Evolutionary conservation across 495 filamentous ascomycete species (phyloP).

Genomic region (Oleoguttula mirabilis): DNA sequence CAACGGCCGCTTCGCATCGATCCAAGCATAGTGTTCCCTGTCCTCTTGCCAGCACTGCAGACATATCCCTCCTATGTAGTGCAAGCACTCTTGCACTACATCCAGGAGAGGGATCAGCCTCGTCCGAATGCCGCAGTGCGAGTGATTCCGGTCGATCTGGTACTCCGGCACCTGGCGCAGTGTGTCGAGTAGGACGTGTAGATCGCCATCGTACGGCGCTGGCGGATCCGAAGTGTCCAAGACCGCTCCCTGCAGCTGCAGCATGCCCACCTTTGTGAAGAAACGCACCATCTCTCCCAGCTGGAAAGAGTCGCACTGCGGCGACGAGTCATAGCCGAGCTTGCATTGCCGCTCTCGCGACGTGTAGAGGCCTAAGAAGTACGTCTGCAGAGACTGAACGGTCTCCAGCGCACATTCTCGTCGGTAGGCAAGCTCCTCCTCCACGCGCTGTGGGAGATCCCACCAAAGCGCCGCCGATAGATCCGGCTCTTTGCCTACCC

Average conservation of each 20-base stretch:
- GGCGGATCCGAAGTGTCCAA: conserved; percentile 22
- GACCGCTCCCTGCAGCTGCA: conserved; percentile 32
- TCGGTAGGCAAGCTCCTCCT: conserved; percentile 65
- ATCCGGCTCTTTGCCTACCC: conserved; percentile 38
- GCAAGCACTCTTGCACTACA: conserved; percentile 38
- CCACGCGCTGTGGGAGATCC: conserved; percentile 58
- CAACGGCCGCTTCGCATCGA: conserved; percentile 26
- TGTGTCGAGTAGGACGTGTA: conserved; percentile 39
- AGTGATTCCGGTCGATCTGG: conserved; percentile 66
- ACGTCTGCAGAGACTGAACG: conserved; percentile 59
- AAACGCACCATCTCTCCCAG: conserved; percentile 79
- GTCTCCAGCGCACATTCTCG: conserved; percentile 61
- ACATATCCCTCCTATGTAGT: conserved; percentile 36
- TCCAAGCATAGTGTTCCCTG: conserved; percentile 26
- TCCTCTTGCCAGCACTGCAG: conserved; percentile 34
- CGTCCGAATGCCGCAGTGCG: conserved; percentile 62
- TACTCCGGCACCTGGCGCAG: conserved; percentile 58
- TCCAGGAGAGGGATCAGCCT: conserved; percentile 57
- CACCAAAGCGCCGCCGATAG: conserved; percentile 50
- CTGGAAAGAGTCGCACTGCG: conserved; percentile 74
- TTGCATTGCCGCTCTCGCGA: conserved; percentile 53
- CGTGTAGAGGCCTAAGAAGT: conserved; percentile 60
- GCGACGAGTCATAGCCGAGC: conserved; percentile 60
- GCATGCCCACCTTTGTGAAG: conserved; percentile 39
- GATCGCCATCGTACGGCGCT: conserved; percentile 33